These are phyloP conservation scores for Linnemannia elongata DNA, from an alignment of 192 early-diverging fungal genomes.

Conservation along the genomic window DNA sequence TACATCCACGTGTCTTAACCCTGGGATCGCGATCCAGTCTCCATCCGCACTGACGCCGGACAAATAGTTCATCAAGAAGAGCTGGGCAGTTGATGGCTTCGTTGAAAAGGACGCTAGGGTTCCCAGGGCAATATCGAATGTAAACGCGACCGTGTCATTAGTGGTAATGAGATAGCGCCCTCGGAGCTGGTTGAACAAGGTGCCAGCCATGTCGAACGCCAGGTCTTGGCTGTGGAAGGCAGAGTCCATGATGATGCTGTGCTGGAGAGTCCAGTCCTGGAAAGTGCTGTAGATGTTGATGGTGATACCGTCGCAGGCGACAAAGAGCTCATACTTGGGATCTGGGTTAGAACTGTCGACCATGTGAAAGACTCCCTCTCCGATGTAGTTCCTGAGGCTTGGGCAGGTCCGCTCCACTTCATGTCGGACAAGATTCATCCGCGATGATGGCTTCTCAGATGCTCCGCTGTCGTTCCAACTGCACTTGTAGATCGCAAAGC, in stretches of 20 bases:
- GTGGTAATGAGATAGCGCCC: background rate
- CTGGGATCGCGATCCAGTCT: background rate
- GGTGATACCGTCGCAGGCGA: background rate
- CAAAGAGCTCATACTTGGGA: background rate
- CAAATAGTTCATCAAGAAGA: too few species aligned
- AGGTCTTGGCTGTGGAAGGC: background rate
- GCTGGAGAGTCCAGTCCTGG: background rate
- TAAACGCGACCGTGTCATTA: background rate
- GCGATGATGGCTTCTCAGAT: background rate
- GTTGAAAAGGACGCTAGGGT: background rate
- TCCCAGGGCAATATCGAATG: background rate
- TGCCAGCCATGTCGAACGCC: too few species aligned
- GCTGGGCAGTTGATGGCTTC: too few species aligned
- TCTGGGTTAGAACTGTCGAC: background rate
- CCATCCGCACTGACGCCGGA: background rate
- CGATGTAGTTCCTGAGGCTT: background rate
- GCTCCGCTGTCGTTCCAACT: background rate
- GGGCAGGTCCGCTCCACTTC: background rate
- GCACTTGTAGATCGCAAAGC: background rate
- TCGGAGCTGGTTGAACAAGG: background rate
- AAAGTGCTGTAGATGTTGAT: background rate
- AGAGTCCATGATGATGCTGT: background rate
- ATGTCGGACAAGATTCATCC: background rate
- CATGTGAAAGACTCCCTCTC: background rate
- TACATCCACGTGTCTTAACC: background rate